Evolutionary conservation across 2,329 filamentous ascomycete genomes (phyloP).

Genomic region (Aureobasidium sp.): DNA sequence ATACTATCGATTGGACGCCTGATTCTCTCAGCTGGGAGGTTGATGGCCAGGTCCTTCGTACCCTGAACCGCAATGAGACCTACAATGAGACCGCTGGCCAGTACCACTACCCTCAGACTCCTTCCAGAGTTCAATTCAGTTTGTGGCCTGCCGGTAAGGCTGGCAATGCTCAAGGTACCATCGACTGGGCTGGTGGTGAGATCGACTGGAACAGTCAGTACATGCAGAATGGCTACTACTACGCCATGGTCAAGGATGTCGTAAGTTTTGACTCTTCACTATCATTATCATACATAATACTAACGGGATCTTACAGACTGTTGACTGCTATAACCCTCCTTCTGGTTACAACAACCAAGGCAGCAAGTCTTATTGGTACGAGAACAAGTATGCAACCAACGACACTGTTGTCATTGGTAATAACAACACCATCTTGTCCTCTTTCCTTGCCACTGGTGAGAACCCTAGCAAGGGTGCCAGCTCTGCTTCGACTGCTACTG

Average conservation of each 20-base stretch:
- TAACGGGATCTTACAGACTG: conserved; percentile 27
- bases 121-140: conserved; percentile 82
- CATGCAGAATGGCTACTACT: conserved; percentile 88
- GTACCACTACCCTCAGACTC: conserved; percentile 87
- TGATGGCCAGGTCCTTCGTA: conserved; percentile 71
- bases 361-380: conserved; percentile 68
- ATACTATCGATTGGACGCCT: conserved; percentile 88
- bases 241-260: conserved; percentile 69
- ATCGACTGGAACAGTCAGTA: conserved; percentile 79
- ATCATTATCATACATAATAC: neutral
- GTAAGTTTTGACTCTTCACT: conserved; percentile 21
- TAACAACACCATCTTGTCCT: conserved; percentile 68
- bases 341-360: conserved; percentile 53
- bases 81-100: conserved; percentile 78
- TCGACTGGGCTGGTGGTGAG: conserved; percentile 82
- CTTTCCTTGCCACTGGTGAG: conserved; percentile 71
- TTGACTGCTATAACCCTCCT: conserved; percentile 83
- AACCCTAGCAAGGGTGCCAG: conserved; percentile 50
- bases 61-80: conserved; percentile 67
- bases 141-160: conserved; percentile 88
- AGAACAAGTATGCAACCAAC: conserved; percentile 59
- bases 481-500: conserved; percentile 24
- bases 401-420: conserved; percentile 69
- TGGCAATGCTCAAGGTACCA: conserved; percentile 73
- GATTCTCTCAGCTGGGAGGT: conserved; percentile 81